Evolutionary conservation across 2,329 filamentous ascomycete species (phyloP).

Genomic region (Arthrobotrys entomopaga): DNA sequence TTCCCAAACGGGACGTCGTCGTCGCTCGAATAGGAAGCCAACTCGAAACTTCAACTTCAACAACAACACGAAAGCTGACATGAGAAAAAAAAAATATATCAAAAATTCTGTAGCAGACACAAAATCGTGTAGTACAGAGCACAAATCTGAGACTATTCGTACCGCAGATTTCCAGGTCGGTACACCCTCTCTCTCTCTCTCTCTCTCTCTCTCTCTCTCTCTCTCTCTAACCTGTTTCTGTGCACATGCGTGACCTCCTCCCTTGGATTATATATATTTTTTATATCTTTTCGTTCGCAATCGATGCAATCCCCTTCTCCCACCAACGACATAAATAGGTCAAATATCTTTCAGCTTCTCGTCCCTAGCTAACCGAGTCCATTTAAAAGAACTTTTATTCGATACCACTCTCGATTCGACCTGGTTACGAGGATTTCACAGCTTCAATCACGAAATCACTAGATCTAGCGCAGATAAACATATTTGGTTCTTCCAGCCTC

Average conservation of each 20-base stretch:
- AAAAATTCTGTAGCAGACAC: constrained; percentile 42
- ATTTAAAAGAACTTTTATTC: constrained; percentile 30
- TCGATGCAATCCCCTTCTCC: background rate
- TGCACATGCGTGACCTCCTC: constrained; percentile 6
- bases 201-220: constrained; percentile 19
- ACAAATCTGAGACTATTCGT: constrained; percentile 51
- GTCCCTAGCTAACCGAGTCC: background rate
- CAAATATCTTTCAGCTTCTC: background rate
- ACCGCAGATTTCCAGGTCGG: constrained; percentile 49
- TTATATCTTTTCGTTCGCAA: background rate
- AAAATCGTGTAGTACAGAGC: constrained; percentile 49
- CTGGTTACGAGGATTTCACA: constrained; percentile 40
- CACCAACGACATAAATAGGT: background rate
- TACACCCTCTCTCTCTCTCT: constrained; percentile 21
- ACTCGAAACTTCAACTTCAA: constrained; percentile 49
- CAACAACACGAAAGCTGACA: constrained; percentile 47
- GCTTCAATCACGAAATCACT: constrained; percentile 34
- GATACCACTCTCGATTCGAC: constrained; percentile 27
- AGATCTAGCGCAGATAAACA: constrained; percentile 20
- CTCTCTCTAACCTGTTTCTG: background rate
- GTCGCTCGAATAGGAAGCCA: constrained; percentile 47
- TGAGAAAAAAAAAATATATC: constrained; percentile 10
- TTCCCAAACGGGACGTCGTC: constrained; percentile 29
- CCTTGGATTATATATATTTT: constrained; percentile 3
- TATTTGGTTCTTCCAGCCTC: constrained; percentile 1